Conservation (phyloP, 1,284 basidiomycete species). For the Hymenochaete sp. region DNA sequence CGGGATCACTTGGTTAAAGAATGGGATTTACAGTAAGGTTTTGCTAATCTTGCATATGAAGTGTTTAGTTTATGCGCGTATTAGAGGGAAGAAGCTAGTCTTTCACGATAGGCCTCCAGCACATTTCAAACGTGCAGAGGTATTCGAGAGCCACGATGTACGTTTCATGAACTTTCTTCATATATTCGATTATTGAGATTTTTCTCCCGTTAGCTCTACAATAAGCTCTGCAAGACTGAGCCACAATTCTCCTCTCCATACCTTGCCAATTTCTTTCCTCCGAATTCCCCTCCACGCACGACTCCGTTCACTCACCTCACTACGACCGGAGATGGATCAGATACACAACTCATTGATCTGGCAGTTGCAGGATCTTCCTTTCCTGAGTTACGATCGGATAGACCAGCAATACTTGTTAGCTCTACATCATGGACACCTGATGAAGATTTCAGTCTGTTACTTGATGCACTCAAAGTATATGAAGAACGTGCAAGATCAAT, state of each 20-base stretch:
- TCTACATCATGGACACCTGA: slow-evolving; percentile 98
- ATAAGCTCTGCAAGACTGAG: slow-evolving; percentile 38
- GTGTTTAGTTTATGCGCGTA: slow-evolving; percentile 5
- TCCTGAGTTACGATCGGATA: slow-evolving; percentile 44
- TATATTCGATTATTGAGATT: slow-evolving; percentile 21
- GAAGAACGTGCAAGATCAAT: slow-evolving; percentile 47
- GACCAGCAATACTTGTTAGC: slow-evolving; percentile 83
- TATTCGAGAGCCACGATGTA: slow-evolving; percentile 70
- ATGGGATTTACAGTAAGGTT: slow-evolving; percentile 71
- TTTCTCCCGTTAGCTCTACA: slow-evolving; percentile 44
- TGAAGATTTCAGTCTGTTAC: slow-evolving; percentile 86
- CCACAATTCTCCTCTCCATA: slow-evolving; percentile 27
- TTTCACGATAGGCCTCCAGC: slow-evolving; percentile 84
- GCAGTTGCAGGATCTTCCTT: slow-evolving; percentile 23
- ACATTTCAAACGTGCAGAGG: slow-evolving; percentile 64
- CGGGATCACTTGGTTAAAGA: slow-evolving; percentile 57
- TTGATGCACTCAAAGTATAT: slow-evolving; percentile 65
- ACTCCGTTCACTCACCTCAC: slow-evolving; percentile 49
- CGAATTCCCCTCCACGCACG: slow-evolving; percentile 41
- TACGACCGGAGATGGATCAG: not conserved
- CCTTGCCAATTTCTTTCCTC: slow-evolving; percentile 35
- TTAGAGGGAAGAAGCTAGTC: slow-evolving; percentile 69
- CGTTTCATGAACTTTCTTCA: no score
- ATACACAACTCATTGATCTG: slow-evolving; percentile 3
- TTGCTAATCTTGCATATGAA: not conserved